phyloP scores from a whole-genome alignment of 305 asterid species.

The Solanum chacoense region DNA sequence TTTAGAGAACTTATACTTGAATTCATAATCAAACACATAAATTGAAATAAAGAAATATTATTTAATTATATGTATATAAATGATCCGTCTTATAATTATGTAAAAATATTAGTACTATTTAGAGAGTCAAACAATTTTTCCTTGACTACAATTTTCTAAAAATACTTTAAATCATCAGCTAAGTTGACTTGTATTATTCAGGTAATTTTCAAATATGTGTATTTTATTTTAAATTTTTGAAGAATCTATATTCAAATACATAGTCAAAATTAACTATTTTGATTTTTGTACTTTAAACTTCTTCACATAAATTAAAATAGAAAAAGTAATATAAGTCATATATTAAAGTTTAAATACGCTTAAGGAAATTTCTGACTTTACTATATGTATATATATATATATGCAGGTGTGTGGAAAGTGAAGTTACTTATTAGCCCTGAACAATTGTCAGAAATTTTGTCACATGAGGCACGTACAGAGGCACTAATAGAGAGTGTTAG shows the following conservation, averaged over 20 bases:
- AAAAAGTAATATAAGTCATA: background rate
- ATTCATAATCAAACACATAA: background rate
- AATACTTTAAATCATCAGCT: background rate
- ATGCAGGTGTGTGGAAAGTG: constrained; percentile 43
- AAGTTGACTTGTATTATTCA: background rate
- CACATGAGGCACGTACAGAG: constrained; percentile 47
- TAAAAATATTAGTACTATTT: background rate
- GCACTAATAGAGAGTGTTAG: constrained; percentile 44
- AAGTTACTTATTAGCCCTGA: constrained; percentile 40
- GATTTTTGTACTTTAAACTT: background rate
- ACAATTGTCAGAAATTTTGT: constrained; percentile 38
- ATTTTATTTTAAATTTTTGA: background rate
- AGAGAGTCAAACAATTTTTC: background rate
- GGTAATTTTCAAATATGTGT: background rate
- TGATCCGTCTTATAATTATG: background rate
- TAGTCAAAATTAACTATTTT: background rate
- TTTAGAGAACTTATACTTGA: background rate
- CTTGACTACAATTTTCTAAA: background rate
- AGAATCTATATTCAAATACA: background rate
- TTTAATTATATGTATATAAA: background rate
- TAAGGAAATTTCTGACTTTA: background rate
- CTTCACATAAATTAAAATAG: background rate
- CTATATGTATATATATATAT: no score
- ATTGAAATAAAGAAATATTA: background rate
- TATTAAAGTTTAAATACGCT: background rate